Percentiles rank a stretch among this genome's conserved stretches.
phyloP scores from a whole-genome alignment of 805 yeast genomes.

The Schizosaccharomyces japonicus region DNA sequence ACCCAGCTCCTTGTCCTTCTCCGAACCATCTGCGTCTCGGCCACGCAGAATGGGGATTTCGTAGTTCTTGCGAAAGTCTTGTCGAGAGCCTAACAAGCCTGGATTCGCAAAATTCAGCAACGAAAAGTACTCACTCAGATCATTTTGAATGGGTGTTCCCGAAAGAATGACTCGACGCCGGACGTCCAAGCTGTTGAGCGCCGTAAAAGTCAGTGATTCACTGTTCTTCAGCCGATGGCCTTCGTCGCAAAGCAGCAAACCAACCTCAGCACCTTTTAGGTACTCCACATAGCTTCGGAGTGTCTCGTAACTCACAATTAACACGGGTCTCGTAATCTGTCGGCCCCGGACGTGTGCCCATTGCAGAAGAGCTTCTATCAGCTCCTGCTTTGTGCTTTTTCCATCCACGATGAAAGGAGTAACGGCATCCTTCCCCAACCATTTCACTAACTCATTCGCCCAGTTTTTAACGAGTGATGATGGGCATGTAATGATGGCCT shows the following conservation, averaged over 20 bases:
- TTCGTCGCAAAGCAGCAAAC: conserved; percentile 66
- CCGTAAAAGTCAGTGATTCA: conserved; percentile 73
- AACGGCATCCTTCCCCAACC: conserved; percentile 82
- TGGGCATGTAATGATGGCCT: conserved; percentile 85
- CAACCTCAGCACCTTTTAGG: conserved; percentile 54
- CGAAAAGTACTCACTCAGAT: conserved; percentile 79
- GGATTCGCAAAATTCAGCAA: conserved; percentile 82
- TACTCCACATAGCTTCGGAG: conserved; percentile 62
- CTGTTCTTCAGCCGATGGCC: conserved; percentile 72
- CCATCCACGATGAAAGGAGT: conserved; percentile 87
- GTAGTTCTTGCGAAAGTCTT: conserved; percentile 62
- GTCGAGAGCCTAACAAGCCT: conserved; percentile 63
- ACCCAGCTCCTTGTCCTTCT: conserved; percentile 46
- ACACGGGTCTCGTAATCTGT: conserved; percentile 72
- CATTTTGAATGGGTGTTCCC: conserved; percentile 90
- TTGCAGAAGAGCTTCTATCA: conserved; percentile 39
- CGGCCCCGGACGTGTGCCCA: conserved; percentile 85
- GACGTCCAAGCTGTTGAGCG: conserved; percentile 62
- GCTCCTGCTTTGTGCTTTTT: conserved; percentile 30
- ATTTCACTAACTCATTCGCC: conserved; percentile 87
- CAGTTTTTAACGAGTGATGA: conserved; percentile 81
- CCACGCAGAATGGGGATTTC: conserved; percentile 63
- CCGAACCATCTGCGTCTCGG: conserved; percentile 74
- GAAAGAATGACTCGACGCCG: conserved; percentile 74
- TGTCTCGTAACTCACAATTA: conserved; percentile 86